Evolutionary conservation across 495 filamentous ascomycete species (phyloP), one percentile per base, ranked within the genome.

Genomic region (Glonium stellatum): DNA sequence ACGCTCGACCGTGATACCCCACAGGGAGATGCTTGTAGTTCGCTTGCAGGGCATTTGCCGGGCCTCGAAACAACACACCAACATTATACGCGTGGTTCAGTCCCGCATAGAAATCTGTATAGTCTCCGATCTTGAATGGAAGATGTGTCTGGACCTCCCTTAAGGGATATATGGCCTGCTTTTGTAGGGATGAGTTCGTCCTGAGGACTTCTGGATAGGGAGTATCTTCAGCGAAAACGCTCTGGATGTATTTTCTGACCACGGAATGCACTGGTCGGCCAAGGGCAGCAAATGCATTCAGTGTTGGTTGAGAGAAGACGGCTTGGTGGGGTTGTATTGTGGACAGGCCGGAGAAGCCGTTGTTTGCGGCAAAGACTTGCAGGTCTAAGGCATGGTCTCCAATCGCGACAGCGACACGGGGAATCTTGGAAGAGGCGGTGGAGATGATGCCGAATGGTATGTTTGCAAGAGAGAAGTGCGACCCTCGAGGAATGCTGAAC

Each of bases 31-130:
- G 88, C 59, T 78, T 88, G 75, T 97, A 97, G 71, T 96, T 97
- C 23, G 87, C 84, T 72, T 95, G 89, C 18, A 97, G 76, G 0
- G 90, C 89, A 60, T 89, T 87, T 35, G 84, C 78, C 0, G 83
- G 79, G 0, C 90, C 90, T n/a, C 92, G 85, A 77, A 96, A 93
- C 54, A 97, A 76, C 22, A 79, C 78, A 0, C 89, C 86, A n/a
- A 87, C 80, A 57, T 88, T 87, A 75, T 83, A 87, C 41, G 92
- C 92, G 73, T 97, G 92, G 68, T 96, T 85, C 54, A 85, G 73
- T 25, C 92, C 92, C n/a, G 87, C 92, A 74, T 90, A 97, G 77
- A 97, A 97, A 74, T 97, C 92, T 12, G 92, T 95, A 73, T 97
- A 97, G 70, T 97, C 90, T n/a, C 89, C 88, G 56, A 96, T 90